phyloP scores from a whole-genome alignment of 2,329 filamentous ascomycete species.

The Colletotrichum simmondsii region DNA sequence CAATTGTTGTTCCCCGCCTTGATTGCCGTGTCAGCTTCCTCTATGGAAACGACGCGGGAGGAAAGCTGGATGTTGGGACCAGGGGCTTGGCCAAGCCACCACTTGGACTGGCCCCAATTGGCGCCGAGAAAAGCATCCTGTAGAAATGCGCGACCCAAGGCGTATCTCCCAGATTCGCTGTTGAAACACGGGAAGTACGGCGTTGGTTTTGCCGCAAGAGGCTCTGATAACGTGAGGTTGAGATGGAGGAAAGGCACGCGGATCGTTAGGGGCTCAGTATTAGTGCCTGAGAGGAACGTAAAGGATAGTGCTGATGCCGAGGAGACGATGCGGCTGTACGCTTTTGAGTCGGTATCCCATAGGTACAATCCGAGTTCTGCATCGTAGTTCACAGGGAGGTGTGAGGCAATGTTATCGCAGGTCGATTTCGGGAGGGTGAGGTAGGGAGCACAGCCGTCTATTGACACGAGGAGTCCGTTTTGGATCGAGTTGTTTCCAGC shows the following conservation, averaged over 20 bases:
- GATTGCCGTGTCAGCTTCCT: constrained; percentile 35
- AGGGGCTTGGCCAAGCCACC: constrained; percentile 54
- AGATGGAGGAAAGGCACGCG: constrained; percentile 44
- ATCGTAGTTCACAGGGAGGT: constrained; percentile 51
- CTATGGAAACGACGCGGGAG: not conserved
- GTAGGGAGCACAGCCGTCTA: constrained; percentile 52
- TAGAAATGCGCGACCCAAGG: constrained; percentile 56
- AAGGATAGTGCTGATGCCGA: constrained; percentile 55
- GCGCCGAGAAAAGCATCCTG: constrained; percentile 58
- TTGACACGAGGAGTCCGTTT: constrained; percentile 41
- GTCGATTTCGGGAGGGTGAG: constrained; percentile 51
- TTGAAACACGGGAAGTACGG: constrained; percentile 57
- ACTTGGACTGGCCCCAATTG: constrained; percentile 47
- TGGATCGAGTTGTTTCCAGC: constrained; percentile 40
- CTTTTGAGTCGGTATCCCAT: constrained; percentile 48
- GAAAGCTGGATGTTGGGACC: constrained; percentile 42
- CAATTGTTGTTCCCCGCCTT: constrained; percentile 42
- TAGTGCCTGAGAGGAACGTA: constrained; percentile 46
- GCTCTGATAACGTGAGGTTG: constrained; percentile 50
- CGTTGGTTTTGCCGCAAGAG: constrained; percentile 44
- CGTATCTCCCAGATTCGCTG: constrained; percentile 38
- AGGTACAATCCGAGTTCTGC: constrained; percentile 50
- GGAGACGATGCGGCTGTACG: constrained; percentile 49
- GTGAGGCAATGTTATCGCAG: constrained; percentile 50
- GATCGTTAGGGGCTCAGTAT: constrained; percentile 38